Base-by-base conservation (phyloP, 2,329 filamentous ascomycete genomes). In the Tolypocladium ophioglossoides region DNA sequence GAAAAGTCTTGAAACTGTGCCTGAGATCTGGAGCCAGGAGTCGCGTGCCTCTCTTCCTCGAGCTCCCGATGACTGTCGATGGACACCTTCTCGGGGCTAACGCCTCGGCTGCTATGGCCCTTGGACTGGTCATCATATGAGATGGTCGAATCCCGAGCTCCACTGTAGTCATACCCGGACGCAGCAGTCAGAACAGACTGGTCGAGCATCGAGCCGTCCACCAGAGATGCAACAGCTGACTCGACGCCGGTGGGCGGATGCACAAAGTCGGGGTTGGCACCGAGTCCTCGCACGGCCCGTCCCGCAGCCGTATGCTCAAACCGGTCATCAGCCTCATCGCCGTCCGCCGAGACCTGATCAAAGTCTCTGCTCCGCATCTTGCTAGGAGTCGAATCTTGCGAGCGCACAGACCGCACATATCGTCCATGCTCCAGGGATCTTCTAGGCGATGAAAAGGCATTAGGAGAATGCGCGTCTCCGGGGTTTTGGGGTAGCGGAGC, bases 181-280 rank as follows among this genome's bases (percentile, higher is more conserved):
- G 75, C 77, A 38, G 65, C 74, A 3, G 83, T 91, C 52, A 96
- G 66, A 14, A 86, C 80, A 2, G 90, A 95, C 52, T 79, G 79
- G 5, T 82, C 79, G 18, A 82, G 67, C 68, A 79, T 74, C 0
- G 90, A 92, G 20, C 91, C 89, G 62, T 94, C 86, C 2, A 85
- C 74, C 8, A 97, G 75, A 18, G 91, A 96, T 9, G 92, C 92
- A 12, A 97, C 91, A 11, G 87, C 88, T 16, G 91, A 96, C 69
- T 96, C 91, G 0, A 95, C 84, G 2, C 81, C 89, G 37, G 84
- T 66, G 2, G 82, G 83, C 1, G 82, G 84, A 61, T 91, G 84
- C 3, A 95, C 79, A 64, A 90, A 86, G 60, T 89, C 79, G 2
- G 90, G 86, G 61, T 89, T 95, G 12, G 84, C 84, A 44, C 80